Base-by-base conservation (phyloP, 768 basidiomycete genomes). In the Gymnopilus junonius region DNA sequence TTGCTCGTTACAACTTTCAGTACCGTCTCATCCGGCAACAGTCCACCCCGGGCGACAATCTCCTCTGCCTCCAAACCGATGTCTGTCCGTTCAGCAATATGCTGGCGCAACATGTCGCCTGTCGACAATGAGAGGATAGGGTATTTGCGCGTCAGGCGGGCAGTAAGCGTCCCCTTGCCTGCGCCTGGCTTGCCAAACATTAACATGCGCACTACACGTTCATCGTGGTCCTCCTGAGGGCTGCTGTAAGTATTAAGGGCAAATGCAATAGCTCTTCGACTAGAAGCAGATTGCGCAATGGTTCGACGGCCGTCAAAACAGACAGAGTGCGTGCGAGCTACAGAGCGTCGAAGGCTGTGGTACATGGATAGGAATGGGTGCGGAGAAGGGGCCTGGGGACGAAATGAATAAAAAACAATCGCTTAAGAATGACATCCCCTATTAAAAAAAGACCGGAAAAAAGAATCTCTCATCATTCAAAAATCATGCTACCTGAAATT, bases 131-230 rank as follows among this genome's bases (percentile, higher is more conserved):
- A 84, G 43, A 89, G 68, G 56, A 96, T 85, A 70, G 93, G 88
- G 72, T 93, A 95, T 74, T 93, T 92, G 65, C 87, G 83, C 61
- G 92, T 86, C 29, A 97, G 83, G 43, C 90, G 84, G 15, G 84
- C 81, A 1, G 91, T 83, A 42, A 95, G 82, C 0, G 95, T 97
- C 34, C 95, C 95, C 79, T 97, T 93, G 60, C 91, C 91, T 50
- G 90, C 86, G 27, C 91, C 91, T n/a, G 89, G 91, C 75, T 91
- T 91, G 31, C 90, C 91, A 73, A 91, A 91, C 81, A 91, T 85
- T 63, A 92, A 79, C 85, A 91, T 88, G 57, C 90, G 83, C 55
- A 89, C 76, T 48, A 79, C 69, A 29, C 71, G 75, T 37, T 75
- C 79, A 48, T 80, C 79, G 62, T 72, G 68, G 53, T 80, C 80